Evolutionary conservation across 106 monocot species (phyloP).

Genomic region (Vanilla planifolia): DNA sequence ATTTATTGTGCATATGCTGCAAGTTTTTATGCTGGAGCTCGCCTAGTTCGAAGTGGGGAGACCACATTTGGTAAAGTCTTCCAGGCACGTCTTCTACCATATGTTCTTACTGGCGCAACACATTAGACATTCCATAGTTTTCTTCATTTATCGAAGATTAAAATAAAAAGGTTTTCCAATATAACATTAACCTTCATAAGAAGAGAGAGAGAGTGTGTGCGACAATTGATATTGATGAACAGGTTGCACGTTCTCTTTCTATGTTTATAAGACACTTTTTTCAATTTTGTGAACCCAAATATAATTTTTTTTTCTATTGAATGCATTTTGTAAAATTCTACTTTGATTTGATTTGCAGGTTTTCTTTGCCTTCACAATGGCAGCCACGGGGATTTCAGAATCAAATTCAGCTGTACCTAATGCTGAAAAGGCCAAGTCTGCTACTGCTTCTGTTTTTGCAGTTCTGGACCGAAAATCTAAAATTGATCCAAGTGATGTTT

Average conservation of each 20-base stretch:
- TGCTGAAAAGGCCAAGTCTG: conserved; percentile 45
- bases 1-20: conserved; percentile 20
- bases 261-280: neutral
- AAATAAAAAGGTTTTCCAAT: no score
- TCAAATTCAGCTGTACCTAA: conserved; percentile 41
- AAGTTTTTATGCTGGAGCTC: conserved; percentile 28
- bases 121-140: no score
- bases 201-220: neutral
- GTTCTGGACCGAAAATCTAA: conserved; percentile 42
- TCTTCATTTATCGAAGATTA: neutral
- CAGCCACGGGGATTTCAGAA: conserved; percentile 37
- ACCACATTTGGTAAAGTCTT: conserved; percentile 3
- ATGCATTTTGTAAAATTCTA: neutral
- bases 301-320: conserved; percentile 1
- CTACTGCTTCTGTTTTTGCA: conserved; percentile 45
- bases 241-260: neutral
- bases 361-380: conserved; percentile 38
- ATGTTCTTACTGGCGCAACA: no score
- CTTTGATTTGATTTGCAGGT: conserved; percentile 24
- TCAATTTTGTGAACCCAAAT: neutral
- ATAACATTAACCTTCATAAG: neutral
- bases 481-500: conserved; percentile 28
- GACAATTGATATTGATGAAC: neutral
- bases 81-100: conserved; percentile 13
- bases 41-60: neutral